phyloP scores from a whole-genome alignment of 2,329 filamentous ascomycete species.

The Fusarium compactum region DNA sequence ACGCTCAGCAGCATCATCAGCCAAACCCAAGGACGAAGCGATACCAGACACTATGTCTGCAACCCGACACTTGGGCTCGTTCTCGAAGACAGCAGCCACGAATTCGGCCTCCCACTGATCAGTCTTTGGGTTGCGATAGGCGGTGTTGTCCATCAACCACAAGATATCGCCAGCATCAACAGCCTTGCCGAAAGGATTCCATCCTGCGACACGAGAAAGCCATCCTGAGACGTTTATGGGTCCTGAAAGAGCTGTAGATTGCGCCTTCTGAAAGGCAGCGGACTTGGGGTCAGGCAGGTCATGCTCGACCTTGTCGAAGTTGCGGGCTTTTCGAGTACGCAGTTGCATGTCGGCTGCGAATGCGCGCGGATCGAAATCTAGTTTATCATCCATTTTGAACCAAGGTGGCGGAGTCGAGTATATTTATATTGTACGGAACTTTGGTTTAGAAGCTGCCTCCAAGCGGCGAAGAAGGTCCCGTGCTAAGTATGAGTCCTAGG shows the following conservation, averaged over 20 bases:
- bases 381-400: constrained; percentile 44
- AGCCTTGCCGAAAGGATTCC: constrained; percentile 69
- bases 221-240: constrained; percentile 41
- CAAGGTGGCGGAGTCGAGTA: neutral
- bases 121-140: constrained; percentile 68
- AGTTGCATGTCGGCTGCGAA: constrained; percentile 61
- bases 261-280: constrained; percentile 48
- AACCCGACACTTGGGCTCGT: constrained; percentile 74
- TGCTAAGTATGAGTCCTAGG: constrained; percentile 34
- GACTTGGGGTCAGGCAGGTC: constrained; percentile 56
- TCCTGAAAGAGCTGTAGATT: constrained; percentile 50
- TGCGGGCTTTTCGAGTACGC: constrained; percentile 61
- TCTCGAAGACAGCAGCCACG: constrained; percentile 83
- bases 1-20: constrained; percentile 68
- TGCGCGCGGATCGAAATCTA: constrained; percentile 44
- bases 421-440: constrained; percentile 19
- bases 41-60: constrained; percentile 77
- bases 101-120: constrained; percentile 83
- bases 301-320: constrained; percentile 64
- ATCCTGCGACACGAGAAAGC: constrained; percentile 63
- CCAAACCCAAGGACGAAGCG: constrained; percentile 75
- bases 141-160: constrained; percentile 93
- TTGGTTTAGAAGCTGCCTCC: constrained; percentile 4
- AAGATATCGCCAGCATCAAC: constrained; percentile 77
- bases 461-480: constrained; percentile 30